Evolutionary conservation across 768 basidiomycete genomes (phyloP).

Genomic region (Trametes sanguinea): DNA sequence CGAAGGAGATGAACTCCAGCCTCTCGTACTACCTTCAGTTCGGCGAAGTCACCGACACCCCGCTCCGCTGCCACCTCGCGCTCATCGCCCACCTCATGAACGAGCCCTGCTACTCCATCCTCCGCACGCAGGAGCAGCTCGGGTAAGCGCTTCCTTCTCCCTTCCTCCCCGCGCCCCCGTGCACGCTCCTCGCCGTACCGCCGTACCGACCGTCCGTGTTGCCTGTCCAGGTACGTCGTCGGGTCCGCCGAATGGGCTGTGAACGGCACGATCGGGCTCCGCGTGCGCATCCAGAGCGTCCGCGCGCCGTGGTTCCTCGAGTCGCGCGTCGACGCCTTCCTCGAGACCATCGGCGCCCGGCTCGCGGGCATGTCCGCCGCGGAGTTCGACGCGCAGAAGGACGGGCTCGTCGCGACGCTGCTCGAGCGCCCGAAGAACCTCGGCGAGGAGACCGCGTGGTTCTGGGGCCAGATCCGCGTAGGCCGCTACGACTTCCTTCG

Average conservation of each 20-base stretch:
- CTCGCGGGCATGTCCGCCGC: constrained; percentile 19
- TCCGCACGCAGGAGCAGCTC: constrained; percentile 57
- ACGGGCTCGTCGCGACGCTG: constrained; percentile 27
- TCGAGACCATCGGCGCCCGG: constrained; percentile 18
- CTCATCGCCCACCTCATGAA: constrained; percentile 47
- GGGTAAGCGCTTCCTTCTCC: constrained; percentile 33
- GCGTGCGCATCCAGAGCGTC: constrained; percentile 30
- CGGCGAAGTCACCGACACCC: constrained; percentile 42
- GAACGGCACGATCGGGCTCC: constrained; percentile 26
- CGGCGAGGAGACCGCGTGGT: constrained; percentile 27
- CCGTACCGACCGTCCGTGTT: too few species aligned
- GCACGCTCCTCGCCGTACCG: too few species aligned
- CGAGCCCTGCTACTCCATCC: constrained; percentile 51
- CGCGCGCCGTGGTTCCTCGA: constrained; percentile 28
- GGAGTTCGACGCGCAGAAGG: constrained; percentile 22
- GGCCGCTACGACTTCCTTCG: constrained; percentile 30
- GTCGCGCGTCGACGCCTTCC: constrained; percentile 30
- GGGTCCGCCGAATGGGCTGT: constrained; percentile 13
- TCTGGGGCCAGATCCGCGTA: constrained; percentile 27
- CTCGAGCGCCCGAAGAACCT: constrained; percentile 31
- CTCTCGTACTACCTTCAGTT: constrained; percentile 51
- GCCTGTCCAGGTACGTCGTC: constrained; percentile 29
- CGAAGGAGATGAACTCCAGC: constrained; percentile 47
- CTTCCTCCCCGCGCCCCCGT: too few species aligned
- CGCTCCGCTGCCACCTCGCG: constrained; percentile 37